These are phyloP conservation scores for Wallacemonas rigidus DNA, from an alignment of 208 protist genomes.

Conservation along the genomic window DNA sequence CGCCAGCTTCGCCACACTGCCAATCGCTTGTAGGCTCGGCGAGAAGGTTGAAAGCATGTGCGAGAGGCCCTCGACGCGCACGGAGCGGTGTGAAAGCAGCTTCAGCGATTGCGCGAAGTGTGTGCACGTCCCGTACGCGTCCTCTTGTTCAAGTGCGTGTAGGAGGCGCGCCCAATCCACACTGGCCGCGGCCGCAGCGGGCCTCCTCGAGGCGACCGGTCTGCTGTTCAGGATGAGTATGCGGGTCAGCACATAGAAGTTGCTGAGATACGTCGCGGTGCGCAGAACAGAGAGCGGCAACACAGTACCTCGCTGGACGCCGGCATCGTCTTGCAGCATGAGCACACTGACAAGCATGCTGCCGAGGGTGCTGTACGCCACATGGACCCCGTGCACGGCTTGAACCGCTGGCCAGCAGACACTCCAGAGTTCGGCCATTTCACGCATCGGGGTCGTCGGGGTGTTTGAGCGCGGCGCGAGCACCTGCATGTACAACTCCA, in stretches of 20 bases:
- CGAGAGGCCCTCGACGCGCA: neutral
- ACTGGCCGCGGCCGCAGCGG: neutral
- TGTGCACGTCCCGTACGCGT: neutral
- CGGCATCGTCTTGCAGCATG: constrained; percentile 8
- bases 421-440: neutral
- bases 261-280: neutral
- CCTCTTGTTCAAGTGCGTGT: neutral
- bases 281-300: constrained; percentile 5
- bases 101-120: constrained; percentile 5
- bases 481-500: neutral
- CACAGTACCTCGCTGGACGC: neutral
- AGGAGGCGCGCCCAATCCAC: neutral
- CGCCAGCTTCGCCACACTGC: neutral
- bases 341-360: constrained; percentile 15
- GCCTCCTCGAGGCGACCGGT: neutral
- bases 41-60: constrained; percentile 3
- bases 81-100: neutral
- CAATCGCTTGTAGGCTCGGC: neutral
- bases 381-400: neutral
- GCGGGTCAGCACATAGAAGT: constrained; percentile 7
- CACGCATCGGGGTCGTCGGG: neutral
- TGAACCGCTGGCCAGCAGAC: neutral
- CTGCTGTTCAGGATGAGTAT: neutral
- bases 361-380: constrained; percentile 9
- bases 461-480: neutral